These are phyloP conservation scores for Penium margaritaceum DNA, from an alignment of 139 green algal genomes.

Conservation along the genomic window DNA sequence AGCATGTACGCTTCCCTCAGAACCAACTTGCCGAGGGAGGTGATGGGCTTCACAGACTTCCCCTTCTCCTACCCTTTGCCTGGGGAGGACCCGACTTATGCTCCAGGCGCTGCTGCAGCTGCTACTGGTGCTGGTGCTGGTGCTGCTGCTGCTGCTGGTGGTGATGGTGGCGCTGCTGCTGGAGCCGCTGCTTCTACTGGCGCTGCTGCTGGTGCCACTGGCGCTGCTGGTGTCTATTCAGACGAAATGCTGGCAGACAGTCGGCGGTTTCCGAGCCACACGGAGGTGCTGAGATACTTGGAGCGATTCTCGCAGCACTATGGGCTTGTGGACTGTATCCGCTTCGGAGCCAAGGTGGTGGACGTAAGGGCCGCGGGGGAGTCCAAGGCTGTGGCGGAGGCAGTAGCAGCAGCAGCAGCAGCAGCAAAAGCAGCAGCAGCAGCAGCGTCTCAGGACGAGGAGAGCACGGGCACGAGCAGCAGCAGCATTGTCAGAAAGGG, in stretches of 20 bases:
- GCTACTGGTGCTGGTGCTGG: not conserved
- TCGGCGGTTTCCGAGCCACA: conserved; percentile 6
- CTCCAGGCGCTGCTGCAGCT: not conserved
- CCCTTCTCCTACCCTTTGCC: conserved; percentile 49
- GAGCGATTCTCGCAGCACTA: too few species aligned
- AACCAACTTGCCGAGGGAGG: conserved; percentile 70
- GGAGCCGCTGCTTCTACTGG: too few species aligned
- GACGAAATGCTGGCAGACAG: not conserved
- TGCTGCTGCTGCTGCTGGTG: too few species aligned
- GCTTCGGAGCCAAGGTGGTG: too few species aligned
- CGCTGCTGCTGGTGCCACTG: not conserved
- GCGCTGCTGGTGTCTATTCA: not conserved
- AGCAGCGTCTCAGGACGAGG: not conserved
- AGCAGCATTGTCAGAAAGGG: too few species aligned
- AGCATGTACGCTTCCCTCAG: conserved; percentile 50
- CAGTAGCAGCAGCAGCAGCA: too few species aligned
- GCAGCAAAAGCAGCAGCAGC: not conserved
- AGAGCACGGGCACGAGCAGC: not conserved
- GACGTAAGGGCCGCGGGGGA: too few species aligned
- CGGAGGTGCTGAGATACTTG: conserved; percentile 7
- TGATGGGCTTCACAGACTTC: conserved; percentile 68
- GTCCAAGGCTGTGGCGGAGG: too few species aligned
- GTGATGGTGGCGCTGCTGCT: too few species aligned
- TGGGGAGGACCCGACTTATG: not conserved
- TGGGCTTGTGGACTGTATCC: too few species aligned